Conservation (phyloP, 2,329 filamentous ascomycete genomes). For the Biscogniauxia mediterranea region DNA sequence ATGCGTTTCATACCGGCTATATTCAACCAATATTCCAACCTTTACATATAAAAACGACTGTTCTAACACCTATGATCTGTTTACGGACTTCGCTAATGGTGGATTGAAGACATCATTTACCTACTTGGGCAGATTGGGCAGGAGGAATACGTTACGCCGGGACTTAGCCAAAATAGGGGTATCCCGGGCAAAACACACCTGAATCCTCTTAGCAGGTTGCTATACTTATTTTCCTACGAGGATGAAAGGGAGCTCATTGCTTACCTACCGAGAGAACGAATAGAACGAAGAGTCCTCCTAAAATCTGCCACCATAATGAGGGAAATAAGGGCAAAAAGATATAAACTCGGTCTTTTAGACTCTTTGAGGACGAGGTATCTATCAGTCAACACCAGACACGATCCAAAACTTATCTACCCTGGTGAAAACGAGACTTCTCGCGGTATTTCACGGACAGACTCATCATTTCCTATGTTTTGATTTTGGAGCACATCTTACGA, state of each 20-base stretch:
- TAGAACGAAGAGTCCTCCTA: no score
- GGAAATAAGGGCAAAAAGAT: no score
- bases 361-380: constrained; percentile 8
- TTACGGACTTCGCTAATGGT: background rate
- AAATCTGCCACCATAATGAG: no score
- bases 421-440: no score
- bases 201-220: background rate
- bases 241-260: background rate
- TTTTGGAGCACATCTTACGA: background rate
- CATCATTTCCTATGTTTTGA: background rate
- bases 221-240: background rate
- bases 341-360: background rate
- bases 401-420: no score
- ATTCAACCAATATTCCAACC: background rate
- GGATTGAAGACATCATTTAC: background rate
- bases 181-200: background rate
- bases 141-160: background rate
- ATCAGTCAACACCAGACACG: background rate
- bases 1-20: background rate
- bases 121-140: background rate
- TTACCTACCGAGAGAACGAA: background rate
- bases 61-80: background rate
- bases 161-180: background rate
- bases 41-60: background rate
- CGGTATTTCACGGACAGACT: background rate